Base-by-base conservation (phyloP, 2,329 filamentous ascomycete genomes). In the Curvularia verruculosa region DNA sequence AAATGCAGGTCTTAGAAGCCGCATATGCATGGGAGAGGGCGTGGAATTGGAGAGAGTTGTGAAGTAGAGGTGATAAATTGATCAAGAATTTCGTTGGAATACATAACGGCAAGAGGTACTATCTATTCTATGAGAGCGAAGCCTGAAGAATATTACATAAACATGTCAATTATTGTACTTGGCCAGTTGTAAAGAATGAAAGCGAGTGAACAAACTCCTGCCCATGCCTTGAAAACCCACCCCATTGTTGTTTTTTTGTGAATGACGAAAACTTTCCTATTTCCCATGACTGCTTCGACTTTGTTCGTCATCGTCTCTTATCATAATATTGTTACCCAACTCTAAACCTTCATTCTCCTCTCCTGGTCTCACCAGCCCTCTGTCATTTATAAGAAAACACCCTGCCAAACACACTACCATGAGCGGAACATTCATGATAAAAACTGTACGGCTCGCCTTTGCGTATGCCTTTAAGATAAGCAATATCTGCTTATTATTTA, bases 341-440 rank as follows among this genome's bases (percentile, higher is more conserved):
- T 54, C 45, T 21, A 40, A 31, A 7, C 18, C 18, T 13, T 41
- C 23, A 15, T 39, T 34, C 15, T 54, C 39, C 28, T 59, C 67
- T 60, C 36, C 68, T 59, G 52, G 69, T 65, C 48, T 72, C 55
- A 76, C 76, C 47, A 86, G 61, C 0, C 83, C 84, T 81, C 37
- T 54, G 48, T 68, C 66, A 49, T 79, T 81, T 54, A 88, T 78
- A 10, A 86, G 78, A 0, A 82, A 9, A 58, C 82, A 85, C 1
- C 81, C 72, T 6, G 83, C 43, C 10, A 87, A 74, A 58, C 82
- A 85, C 0, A 80, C 45, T 0, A 79, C 83, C 8, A 85, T 81
- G 3, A 87, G 60, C 0, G 85, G 84, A 0, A 84, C 79, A 67
- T 84, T 84, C 37, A 86, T 68, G 23, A 83, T 81, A 58, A 87